Conservation (phyloP, 75 land plant species). For the Picea glauca region DNA sequence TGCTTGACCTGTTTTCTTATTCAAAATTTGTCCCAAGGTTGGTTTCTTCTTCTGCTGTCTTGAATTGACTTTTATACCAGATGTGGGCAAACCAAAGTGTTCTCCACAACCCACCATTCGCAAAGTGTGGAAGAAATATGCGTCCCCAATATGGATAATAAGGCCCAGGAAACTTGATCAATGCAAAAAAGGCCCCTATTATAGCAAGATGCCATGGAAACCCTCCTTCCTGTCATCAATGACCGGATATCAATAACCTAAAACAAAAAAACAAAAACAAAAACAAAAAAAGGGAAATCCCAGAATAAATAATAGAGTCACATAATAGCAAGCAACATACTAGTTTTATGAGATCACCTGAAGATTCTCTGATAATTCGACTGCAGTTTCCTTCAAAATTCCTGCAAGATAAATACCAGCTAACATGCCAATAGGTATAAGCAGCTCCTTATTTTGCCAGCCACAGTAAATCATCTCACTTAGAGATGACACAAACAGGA, state of each 20-base stretch:
- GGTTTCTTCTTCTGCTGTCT: background rate
- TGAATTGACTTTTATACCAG: constrained; percentile 28
- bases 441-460: constrained; percentile 41
- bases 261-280: background rate
- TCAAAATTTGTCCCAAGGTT: background rate
- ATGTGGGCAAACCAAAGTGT: constrained; percentile 36
- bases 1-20: background rate
- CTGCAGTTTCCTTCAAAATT: constrained; percentile 42
- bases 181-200: constrained; percentile 37
- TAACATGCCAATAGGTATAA: constrained; percentile 56
- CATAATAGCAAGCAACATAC: background rate
- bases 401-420: constrained; percentile 57
- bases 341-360: constrained; percentile 28
- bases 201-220: constrained; percentile 57
- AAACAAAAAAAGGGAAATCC: background rate
- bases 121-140: constrained; percentile 54
- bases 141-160: constrained; percentile 66
- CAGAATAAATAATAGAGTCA: background rate
- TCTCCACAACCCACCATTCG: constrained; percentile 61
- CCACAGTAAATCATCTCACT: constrained; percentile 85
- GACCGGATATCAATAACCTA: background rate
- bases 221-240: constrained; percentile 38
- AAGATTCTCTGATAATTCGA: constrained; percentile 34
- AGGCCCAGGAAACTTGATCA: constrained; percentile 62
- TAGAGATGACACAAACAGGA: constrained; percentile 53